phyloP scores from a whole-genome alignment of 1,139 yeast genomes.

The Candida neerlandica region DNA sequence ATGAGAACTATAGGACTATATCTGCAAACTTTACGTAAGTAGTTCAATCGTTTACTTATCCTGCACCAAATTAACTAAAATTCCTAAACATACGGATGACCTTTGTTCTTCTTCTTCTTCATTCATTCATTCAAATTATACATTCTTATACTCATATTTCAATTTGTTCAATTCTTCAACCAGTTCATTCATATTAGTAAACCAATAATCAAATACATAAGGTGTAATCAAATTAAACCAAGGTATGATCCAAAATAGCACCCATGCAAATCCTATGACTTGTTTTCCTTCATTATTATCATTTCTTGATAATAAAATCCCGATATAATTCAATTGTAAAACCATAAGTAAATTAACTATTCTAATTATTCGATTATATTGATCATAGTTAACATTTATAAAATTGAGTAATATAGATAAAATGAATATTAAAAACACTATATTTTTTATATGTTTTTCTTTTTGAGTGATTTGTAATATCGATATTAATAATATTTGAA shows the following conservation, averaged over 20 bases:
- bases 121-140: background rate
- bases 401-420: background rate
- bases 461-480: background rate
- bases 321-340: background rate
- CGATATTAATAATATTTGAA: background rate
- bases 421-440: background rate
- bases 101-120: background rate
- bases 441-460: background rate
- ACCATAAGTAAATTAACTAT: background rate
- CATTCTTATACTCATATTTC: slow-evolving; percentile 5
- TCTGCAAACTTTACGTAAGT: too few species aligned
- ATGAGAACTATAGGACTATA: too few species aligned
- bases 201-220: slow-evolving; percentile 2
- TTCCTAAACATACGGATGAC: too few species aligned
- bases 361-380: background rate
- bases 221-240: slow-evolving; percentile 3
- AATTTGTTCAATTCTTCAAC: slow-evolving; percentile 2
- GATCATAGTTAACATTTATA: background rate
- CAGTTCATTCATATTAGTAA: background rate
- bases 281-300: background rate
- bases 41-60: too few species aligned
- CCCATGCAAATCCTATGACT: too few species aligned
- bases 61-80: too few species aligned
- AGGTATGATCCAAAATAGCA: background rate
- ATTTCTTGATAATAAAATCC: background rate